Base-by-base conservation (phyloP, 495 filamentous ascomycete species). In the Elasticomyces elasticus region DNA sequence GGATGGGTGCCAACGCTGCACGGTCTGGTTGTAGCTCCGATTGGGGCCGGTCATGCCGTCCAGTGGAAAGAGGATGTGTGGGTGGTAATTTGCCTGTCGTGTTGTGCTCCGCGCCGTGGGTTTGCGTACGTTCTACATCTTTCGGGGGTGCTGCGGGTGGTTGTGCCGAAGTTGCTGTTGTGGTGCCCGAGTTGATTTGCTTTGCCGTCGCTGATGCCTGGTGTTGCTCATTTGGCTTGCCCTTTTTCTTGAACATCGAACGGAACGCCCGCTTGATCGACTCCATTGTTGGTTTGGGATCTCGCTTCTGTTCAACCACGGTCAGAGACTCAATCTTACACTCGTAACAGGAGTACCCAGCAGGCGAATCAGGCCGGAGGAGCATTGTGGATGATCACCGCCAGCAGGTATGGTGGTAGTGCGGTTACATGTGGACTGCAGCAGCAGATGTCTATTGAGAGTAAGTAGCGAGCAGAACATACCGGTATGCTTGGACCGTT, bases 251-350 rank as follows among this genome's bases (percentile, higher is more conserved):
- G 56, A 65, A 65, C 23, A 65, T 54, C 49, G 56, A 49, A 23
- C 58, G 51, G 49, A 65, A 58, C 19, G 56, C 62, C 25, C 54
- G 57, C 60, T 60, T 62, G 37, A 65, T 59, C 28, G 42, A 46
- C 40, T 60, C 55, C 54, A 62, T 38, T 49, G 51, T 17, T 15
- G 35, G 35, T 17, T 5, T 17, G 15, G 35, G 6, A 44, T 38
- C 43, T 23, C 22, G 42, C 27, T 24, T 12, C 40, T 48, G 17
- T 30, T 52, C 0, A 33, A 46, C 26, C 22, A 45, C 49, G 22
- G 47, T 26, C 9, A 49, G 25, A 50, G 35, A 49, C 13, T 43
- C 33, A 26, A 44, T 55, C 33, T 25, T 25, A 17, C 12, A 42
- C 9, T 19, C 17, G 33, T 50, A 33, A 0, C 13, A 9, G 22